phyloP scores from a whole-genome alignment of 2,329 filamentous ascomycete species.

The Colletotrichum nymphaeae region DNA sequence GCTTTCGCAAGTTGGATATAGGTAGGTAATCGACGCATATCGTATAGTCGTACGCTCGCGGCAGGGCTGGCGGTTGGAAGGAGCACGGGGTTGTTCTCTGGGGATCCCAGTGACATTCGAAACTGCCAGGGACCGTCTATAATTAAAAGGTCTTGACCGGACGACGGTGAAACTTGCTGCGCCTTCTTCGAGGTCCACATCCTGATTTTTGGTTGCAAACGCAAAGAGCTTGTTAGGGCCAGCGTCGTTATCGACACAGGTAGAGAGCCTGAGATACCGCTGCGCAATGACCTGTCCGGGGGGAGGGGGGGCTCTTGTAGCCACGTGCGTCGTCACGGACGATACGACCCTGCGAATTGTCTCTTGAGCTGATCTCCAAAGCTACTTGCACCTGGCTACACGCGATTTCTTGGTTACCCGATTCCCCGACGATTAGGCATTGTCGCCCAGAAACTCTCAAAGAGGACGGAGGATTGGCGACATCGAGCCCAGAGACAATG shows the following conservation, averaged over 20 bases:
- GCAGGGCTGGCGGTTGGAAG: slow-evolving; percentile 7
- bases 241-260: slow-evolving; percentile 7
- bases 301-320: slow-evolving; percentile 2
- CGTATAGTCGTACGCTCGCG: not conserved
- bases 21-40: not conserved
- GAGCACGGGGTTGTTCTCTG: not conserved
- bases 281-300: slow-evolving; percentile 4
- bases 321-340: slow-evolving; percentile 31
- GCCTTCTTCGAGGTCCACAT: slow-evolving; percentile 34
- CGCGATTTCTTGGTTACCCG: not conserved
- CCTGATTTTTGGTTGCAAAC: slow-evolving; percentile 2
- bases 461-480: not conserved
- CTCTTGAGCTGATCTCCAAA: not conserved
- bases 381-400: not conserved
- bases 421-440: not conserved
- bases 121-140: slow-evolving; percentile 27
- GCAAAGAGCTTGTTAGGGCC: slow-evolving; percentile 14
- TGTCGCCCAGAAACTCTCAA: not conserved
- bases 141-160: slow-evolving; percentile 15
- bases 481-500: not conserved
- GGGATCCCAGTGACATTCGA: slow-evolving; percentile 20
- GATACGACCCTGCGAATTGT: slow-evolving; percentile 21
- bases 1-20: not conserved
- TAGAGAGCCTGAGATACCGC: not conserved
- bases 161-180: slow-evolving; percentile 46